These are phyloP conservation scores for Paxillus ammoniavirescens DNA, from an alignment of 768 basidiomycete genomes.

Conservation along the genomic window DNA sequence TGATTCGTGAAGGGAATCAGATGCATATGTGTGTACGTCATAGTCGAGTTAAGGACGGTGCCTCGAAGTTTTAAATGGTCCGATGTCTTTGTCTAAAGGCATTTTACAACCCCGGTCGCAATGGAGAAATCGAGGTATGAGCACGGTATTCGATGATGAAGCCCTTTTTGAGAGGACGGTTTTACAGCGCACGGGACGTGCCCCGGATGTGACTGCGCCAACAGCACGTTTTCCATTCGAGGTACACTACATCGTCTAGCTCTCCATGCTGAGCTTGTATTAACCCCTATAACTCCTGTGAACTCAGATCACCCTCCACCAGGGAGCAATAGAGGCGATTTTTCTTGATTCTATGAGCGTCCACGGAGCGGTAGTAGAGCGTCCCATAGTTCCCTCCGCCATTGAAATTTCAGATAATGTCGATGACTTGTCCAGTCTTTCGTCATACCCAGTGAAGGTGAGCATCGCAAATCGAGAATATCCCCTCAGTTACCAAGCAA, in stretches of 20 bases:
- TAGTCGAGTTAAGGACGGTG: not conserved
- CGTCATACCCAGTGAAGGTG: constrained; percentile 33
- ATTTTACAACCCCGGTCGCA: constrained; percentile 66
- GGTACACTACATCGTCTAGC: constrained; percentile 32
- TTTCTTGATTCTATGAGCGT: constrained; percentile 40
- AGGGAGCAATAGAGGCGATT: constrained; percentile 42
- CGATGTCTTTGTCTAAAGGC: constrained; percentile 40
- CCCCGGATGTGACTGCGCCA: constrained; percentile 58
- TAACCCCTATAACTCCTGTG: not conserved
- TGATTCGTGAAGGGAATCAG: constrained; percentile 64
- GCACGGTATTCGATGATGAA: not conserved
- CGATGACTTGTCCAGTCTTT: constrained; percentile 32
- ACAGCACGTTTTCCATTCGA: constrained; percentile 73
- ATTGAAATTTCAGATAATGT: constrained; percentile 36
- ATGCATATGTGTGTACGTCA: constrained; percentile 64
- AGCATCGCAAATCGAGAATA: not conserved
- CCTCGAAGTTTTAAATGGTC: not conserved
- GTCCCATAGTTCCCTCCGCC: constrained; percentile 31
- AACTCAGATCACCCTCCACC: constrained; percentile 35
- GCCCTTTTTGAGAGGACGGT: not conserved
- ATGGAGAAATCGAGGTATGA: constrained; percentile 62
- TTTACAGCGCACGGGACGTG: constrained; percentile 57
- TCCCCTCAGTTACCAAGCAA: not conserved
- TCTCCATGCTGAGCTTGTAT: not conserved
- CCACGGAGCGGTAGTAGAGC: constrained; percentile 34